Evolutionary conservation across 2,329 filamentous ascomycete species (phyloP).

Genomic region (Gaeumannomyces sp.): DNA sequence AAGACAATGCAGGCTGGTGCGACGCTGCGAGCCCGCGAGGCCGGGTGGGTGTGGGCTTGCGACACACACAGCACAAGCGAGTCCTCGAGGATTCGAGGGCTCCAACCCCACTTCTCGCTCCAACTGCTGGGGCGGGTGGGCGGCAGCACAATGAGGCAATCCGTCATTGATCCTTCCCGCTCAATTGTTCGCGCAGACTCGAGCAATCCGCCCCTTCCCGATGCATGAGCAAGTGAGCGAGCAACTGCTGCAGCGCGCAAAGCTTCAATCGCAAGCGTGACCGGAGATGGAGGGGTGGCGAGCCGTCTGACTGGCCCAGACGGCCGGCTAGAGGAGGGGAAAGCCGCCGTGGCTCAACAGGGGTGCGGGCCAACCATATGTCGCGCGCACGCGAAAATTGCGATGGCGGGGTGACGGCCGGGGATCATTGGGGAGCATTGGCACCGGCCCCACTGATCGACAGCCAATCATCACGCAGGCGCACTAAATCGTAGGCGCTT

Average conservation of each 20-base stretch:
- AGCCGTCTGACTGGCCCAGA: conserved; percentile 4
- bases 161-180: not conserved
- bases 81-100: not conserved
- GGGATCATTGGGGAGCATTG: not conserved
- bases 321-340: conserved; percentile 6
- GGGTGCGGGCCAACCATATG: not conserved
- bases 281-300: conserved; percentile 1
- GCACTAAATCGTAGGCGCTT: conserved; percentile 8
- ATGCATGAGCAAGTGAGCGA: not conserved
- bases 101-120: not conserved
- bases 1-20: not conserved
- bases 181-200: not conserved
- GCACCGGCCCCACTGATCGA: not conserved
- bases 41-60: not conserved
- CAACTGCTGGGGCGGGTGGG: too few species aligned
- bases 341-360: not conserved
- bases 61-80: not conserved
- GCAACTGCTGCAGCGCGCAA: conserved; percentile 2
- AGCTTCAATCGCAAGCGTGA: not conserved
- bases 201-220: not conserved
- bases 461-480: conserved; percentile 7
- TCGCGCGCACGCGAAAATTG: not conserved
- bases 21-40: not conserved
- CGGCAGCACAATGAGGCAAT: too few species aligned
- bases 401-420: conserved; percentile 7